Evolutionary conservation across 352 stramenopile genomes (phyloP).

Genomic region (Globisporangium apiculatum): DNA sequence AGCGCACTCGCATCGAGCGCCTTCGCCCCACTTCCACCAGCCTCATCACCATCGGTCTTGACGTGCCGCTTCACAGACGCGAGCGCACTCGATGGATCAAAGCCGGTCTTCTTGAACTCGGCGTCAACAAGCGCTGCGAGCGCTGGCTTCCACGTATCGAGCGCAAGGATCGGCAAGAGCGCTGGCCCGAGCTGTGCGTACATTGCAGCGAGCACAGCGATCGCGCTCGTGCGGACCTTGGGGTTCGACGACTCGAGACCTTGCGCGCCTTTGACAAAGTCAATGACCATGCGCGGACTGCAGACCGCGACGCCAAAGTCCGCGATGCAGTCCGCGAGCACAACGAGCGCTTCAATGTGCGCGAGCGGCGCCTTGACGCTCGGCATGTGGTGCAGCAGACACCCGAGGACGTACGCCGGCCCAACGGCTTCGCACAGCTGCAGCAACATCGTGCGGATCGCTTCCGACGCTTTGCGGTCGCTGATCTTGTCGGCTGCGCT

Average conservation of each 20-base stretch:
- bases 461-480: constrained; percentile 71
- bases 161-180: constrained; percentile 67
- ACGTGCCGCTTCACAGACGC: constrained; percentile 57
- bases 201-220: constrained; percentile 63
- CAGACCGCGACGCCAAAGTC: constrained; percentile 75
- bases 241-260: constrained; percentile 76
- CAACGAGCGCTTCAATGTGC: constrained; percentile 59
- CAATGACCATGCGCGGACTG: constrained; percentile 62
- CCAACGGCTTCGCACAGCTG: constrained; percentile 69
- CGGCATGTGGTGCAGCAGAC: constrained; percentile 67
- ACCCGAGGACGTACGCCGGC: constrained; percentile 68
- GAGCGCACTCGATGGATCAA: constrained; percentile 50
- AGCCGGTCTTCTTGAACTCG: constrained; percentile 81
- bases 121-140: constrained; percentile 65
- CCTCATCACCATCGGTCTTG: constrained; percentile 53
- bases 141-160: constrained; percentile 82
- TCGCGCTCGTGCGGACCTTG: constrained; percentile 66
- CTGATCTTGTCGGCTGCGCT: constrained; percentile 76
- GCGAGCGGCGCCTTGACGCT: constrained; percentile 75
- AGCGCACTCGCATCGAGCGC: constrained; percentile 40
- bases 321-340: constrained; percentile 59
- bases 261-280: constrained; percentile 64
- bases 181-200: constrained; percentile 80
- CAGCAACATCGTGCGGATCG: constrained; percentile 64
- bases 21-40: constrained; percentile 13